Base-by-base conservation (phyloP, 106 monocot genomes). In the Dendrobium nobile region DNA sequence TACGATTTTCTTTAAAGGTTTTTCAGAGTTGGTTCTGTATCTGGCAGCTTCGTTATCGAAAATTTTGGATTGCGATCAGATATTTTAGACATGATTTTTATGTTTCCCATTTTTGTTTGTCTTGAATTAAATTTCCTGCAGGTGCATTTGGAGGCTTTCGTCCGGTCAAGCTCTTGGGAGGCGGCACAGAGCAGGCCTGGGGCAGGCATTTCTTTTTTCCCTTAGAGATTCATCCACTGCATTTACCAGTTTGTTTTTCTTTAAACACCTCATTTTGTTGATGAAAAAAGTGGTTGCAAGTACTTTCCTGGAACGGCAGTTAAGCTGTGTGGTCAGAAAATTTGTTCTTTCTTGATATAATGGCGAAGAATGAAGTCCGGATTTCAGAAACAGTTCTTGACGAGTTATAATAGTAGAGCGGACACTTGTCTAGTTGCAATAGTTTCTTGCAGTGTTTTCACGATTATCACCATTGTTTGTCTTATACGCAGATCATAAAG, bases 131-230 rank as follows among this genome's bases (percentile, higher is more conserved):
- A 54, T 59, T 40, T 31, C 45, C 9, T 77, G 79, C 82, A 90
- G 89, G 83, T 90, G 87, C 85, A 11, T 83, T 78, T 27, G 80
- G 85, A 83, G 85, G 80, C 74, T 90, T 10, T 82, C 80, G 41
- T 82, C 80, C 7, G 55, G 22, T 67, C 82, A 78, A 79, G 77
- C 78, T 56, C 43, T 83, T 26, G 54, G 42, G 41, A 80, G 78
- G 75, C 79, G 65, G 18, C 82, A 45, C 75, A 64, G 81, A 54
- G 28, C 54, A 37, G 80, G 75, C 47, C 9, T 20, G 55, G 65
- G 78, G 5, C 87, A 90, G 85, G 89, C 82, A 74, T 26, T 45
- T 47, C 31, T 74, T 47, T 47, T 20, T 47, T 51, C 31, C 47
- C 51, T 80, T 28, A 43, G 15, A 48, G 31, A 40, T 11, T 72